Percentiles rank a stretch among this genome's conserved stretches.
These are phyloP conservation scores for Leccinum longicurvipes DNA, from an alignment of 768 basidiomycete species.

Conservation along the genomic window DNA sequence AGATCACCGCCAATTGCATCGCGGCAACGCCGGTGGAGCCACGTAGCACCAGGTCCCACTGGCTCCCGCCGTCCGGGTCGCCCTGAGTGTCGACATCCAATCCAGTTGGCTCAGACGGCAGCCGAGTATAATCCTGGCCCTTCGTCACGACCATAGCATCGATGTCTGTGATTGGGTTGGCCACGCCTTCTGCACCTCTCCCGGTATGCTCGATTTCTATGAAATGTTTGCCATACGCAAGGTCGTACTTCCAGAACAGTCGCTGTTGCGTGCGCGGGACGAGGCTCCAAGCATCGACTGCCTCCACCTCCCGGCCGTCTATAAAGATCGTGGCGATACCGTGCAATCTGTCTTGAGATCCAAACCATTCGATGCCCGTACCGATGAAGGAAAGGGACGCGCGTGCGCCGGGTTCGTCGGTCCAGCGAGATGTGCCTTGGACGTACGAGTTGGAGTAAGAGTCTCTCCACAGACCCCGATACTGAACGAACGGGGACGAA, in stretches of 20 bases:
- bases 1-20: constrained; percentile 73
- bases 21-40: constrained; percentile 76
- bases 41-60: constrained; percentile 60
- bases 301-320: constrained; percentile 46
- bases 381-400: constrained; percentile 63
- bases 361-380: constrained; percentile 78
- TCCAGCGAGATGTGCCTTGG: constrained; percentile 48
- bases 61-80: constrained; percentile 1
- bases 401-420: constrained; percentile 46
- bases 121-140: constrained; percentile 22
- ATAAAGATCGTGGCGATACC: constrained; percentile 56
- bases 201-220: constrained; percentile 62
- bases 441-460: constrained; percentile 50
- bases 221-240: constrained; percentile 52
- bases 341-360: constrained; percentile 50
- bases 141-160: constrained; percentile 68
- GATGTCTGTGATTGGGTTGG: constrained; percentile 44
- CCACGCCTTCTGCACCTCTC: constrained; percentile 34
- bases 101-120: neutral
- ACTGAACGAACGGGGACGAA: constrained; percentile 61
- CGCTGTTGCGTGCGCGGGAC: constrained; percentile 52
- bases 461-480: constrained; percentile 57
- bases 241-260: constrained; percentile 56
- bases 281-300: constrained; percentile 44
- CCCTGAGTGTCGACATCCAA: neutral